Conservation (phyloP, 805 yeast species). For the Nakazawaea ambrosiae region DNA sequence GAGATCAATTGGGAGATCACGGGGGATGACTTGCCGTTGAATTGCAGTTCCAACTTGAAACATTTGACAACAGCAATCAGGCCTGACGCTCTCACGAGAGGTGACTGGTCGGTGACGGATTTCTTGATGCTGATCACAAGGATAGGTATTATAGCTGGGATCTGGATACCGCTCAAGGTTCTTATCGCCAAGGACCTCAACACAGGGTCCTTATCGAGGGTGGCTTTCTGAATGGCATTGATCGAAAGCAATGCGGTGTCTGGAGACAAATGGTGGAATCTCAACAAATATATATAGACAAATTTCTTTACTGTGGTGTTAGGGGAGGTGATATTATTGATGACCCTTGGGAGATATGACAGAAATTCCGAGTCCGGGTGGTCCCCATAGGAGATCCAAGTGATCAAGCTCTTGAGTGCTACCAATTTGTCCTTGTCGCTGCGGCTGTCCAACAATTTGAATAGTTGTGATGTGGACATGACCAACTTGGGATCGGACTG, state of each 20-base stretch:
- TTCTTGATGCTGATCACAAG: slow-evolving; percentile 66
- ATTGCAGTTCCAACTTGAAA: slow-evolving; percentile 24
- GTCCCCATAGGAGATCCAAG: slow-evolving; percentile 32
- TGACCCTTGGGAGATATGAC: slow-evolving; percentile 73
- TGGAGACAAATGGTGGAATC: slow-evolving; percentile 78
- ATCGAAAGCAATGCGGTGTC: slow-evolving; percentile 86
- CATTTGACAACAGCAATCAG: slow-evolving; percentile 69
- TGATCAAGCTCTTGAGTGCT: slow-evolving; percentile 52
- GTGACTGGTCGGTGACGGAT: slow-evolving; percentile 61
- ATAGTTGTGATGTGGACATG: slow-evolving; percentile 65
- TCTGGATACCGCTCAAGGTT: slow-evolving; percentile 75
- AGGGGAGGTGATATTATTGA: slow-evolving; percentile 74
- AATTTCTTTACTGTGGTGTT: slow-evolving; percentile 62
- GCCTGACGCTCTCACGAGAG: slow-evolving; percentile 73
- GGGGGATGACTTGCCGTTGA: slow-evolving; percentile 5
- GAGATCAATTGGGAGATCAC: slow-evolving; percentile 36
- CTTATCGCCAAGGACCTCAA: slow-evolving; percentile 69
- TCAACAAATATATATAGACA: slow-evolving; percentile 66
- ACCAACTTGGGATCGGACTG: slow-evolving; percentile 34
- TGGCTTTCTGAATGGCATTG: slow-evolving; percentile 82
- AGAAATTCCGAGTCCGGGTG: slow-evolving; percentile 30
- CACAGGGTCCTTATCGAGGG: slow-evolving; percentile 63
- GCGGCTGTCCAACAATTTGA: slow-evolving; percentile 59
- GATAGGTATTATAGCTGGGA: slow-evolving; percentile 77
- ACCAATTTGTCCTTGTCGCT: slow-evolving; percentile 55